Percentiles rank a stretch among this genome's conserved stretches.
These are phyloP conservation scores for Citrus inodora DNA, from an alignment of 345 rosid genomes.

Conservation along the genomic window DNA sequence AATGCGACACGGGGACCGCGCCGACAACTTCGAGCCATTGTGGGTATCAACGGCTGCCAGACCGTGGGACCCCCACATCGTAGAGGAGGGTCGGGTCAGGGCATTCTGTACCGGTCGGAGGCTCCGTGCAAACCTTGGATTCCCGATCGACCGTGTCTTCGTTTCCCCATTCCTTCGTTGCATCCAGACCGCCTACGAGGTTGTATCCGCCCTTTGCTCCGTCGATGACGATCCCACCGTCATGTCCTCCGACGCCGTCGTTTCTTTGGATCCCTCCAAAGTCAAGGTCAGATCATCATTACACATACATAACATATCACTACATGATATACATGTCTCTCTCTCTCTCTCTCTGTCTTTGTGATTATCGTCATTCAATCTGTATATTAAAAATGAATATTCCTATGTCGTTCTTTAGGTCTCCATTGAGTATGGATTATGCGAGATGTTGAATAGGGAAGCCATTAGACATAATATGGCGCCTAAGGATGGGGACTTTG, in stretches of 20 bases:
- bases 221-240: constrained; percentile 26
- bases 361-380: too few species aligned
- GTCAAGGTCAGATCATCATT: constrained; percentile 48
- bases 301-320: not conserved
- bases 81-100: constrained; percentile 43
- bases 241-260: constrained; percentile 30
- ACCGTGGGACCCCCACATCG: constrained; percentile 84
- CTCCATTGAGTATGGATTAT: constrained; percentile 67
- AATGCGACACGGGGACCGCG: constrained; percentile 92
- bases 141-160: constrained; percentile 76
- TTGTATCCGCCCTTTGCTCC: constrained; percentile 49
- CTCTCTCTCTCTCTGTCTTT: too few species aligned
- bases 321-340: too few species aligned
- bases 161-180: constrained; percentile 90
- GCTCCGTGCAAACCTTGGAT: constrained; percentile 43
- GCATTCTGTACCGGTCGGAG: constrained; percentile 47
- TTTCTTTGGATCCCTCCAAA: constrained; percentile 46
- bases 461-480: constrained; percentile 53
- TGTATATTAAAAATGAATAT: not conserved
- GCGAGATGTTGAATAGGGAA: constrained; percentile 61
- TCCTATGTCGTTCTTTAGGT: constrained; percentile 34
- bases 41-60: constrained; percentile 60
- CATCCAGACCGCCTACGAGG: constrained; percentile 71
- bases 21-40: constrained; percentile 54
- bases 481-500: constrained; percentile 63